A percentile compares a stretch with the other conserved stretches of the same genome.
Evolutionary conservation across 2,329 filamentous ascomycete species (phyloP).

Genomic region (Diaporthe aspalathi): DNA sequence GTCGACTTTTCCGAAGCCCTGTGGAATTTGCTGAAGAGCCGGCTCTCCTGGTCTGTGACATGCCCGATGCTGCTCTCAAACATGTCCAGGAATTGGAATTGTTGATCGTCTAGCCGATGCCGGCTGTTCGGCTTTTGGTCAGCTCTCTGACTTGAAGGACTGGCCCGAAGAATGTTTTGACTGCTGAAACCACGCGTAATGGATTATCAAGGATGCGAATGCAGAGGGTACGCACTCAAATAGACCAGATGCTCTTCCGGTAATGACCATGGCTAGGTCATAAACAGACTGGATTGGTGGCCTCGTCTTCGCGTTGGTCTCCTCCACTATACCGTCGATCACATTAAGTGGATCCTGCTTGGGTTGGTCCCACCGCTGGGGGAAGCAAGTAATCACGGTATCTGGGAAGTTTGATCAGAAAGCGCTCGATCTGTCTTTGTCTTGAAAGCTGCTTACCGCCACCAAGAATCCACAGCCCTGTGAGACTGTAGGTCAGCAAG

Average conservation of each 20-base stretch:
- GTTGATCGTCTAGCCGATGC: conserved; percentile 66
- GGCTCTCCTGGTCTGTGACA: conserved; percentile 64
- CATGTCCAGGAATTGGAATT: conserved; percentile 75
- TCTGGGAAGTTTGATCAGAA: conserved; percentile 50
- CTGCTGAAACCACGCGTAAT: neutral
- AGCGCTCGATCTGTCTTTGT: neutral
- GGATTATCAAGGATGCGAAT: too few relatives aligned
- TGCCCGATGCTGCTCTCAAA: conserved; percentile 72
- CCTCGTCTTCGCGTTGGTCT: conserved; percentile 72
- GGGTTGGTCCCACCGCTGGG: conserved; percentile 69
- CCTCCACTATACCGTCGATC: conserved; percentile 71
- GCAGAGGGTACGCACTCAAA: conserved; percentile 56
- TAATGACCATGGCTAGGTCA: conserved; percentile 72
- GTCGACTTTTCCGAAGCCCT: conserved; percentile 67
- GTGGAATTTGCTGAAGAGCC: conserved; percentile 71
- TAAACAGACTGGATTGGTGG: conserved; percentile 70
- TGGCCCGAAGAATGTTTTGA: neutral
- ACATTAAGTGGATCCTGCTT: conserved; percentile 73
- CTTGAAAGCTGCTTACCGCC: conserved; percentile 45
- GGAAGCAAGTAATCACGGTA: conserved; percentile 69
- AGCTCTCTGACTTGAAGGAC: neutral
- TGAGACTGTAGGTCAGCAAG: neutral
- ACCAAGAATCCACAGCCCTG: conserved; percentile 68
- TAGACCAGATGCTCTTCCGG: conserved; percentile 67
- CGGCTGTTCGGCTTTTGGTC: conserved; percentile 45